Evolutionary conservation across 176 grass and related monocot genomes (phyloP).

Genomic region (Aegilops speltoides): DNA sequence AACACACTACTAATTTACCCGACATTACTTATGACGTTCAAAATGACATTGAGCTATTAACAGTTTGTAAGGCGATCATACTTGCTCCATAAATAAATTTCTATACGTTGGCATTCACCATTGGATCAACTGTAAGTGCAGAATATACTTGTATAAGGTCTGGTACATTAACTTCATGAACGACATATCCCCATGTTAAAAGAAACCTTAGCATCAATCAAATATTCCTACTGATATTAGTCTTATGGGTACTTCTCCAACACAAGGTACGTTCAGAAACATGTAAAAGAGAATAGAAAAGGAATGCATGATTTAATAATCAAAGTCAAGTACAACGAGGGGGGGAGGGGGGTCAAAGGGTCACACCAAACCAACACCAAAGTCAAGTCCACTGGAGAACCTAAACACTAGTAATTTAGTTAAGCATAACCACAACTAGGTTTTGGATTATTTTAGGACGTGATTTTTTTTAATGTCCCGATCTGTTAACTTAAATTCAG

Average conservation of each 20-base stretch:
- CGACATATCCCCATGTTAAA: not conserved
- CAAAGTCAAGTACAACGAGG: not conserved
- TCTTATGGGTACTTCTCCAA: not conserved
- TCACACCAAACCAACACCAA: not conserved
- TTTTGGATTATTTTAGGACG: not conserved
- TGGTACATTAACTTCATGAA: not conserved
- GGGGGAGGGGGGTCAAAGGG: not conserved
- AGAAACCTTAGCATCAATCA: not conserved
- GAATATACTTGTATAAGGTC: not conserved
- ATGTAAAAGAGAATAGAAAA: not conserved
- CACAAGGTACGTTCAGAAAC: not conserved
- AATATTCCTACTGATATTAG: not conserved
- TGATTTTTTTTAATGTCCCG: not conserved
- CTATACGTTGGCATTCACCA: not conserved
- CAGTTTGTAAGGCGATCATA: not conserved
- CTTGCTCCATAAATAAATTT: not conserved
- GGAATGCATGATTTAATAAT: not conserved
- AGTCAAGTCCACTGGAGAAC: not conserved
- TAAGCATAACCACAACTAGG: not conserved
- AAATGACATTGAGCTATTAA: not conserved
- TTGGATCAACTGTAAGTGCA: not conserved
- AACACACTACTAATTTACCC: not conserved
- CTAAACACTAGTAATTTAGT: conserved; percentile 5
- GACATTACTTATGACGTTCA: not conserved
- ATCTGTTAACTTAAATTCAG: not conserved